A percentile compares a stretch with the other conserved stretches of the same genome.
phyloP scores from a whole-genome alignment of 169 alveolate species.

The Eimeria acervulina region DNA sequence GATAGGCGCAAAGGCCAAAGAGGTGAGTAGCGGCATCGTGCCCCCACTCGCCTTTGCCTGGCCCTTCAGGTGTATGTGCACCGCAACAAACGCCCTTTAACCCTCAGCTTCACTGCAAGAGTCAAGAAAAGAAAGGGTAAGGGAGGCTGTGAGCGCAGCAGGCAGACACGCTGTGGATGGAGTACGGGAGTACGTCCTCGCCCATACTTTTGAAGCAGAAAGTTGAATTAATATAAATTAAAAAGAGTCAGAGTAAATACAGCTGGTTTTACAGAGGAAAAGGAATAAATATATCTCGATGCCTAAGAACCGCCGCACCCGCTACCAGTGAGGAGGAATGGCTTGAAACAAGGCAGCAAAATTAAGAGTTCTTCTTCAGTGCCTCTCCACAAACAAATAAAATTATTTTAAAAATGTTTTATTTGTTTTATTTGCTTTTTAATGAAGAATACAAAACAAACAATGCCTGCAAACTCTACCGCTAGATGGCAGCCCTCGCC shows the following conservation, averaged over 20 bases:
- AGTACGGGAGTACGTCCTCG: no score
- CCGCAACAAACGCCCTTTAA: not conserved
- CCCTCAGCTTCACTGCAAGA: not conserved
- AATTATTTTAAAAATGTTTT: no score
- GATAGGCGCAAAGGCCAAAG: conserved; percentile 48
- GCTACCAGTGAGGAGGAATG: not conserved
- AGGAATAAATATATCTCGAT: not conserved
- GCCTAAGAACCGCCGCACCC: not conserved
- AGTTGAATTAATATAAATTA: no score
- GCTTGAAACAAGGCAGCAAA: no score
- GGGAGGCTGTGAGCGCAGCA: no score
- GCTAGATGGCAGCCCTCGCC: not conserved
- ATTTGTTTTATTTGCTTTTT: no score
- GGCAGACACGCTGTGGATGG: not conserved
- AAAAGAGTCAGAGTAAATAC: not conserved
- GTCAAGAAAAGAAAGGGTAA: not conserved
- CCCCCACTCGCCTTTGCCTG: not conserved
- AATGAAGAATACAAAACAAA: not conserved
- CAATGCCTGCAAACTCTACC: not conserved
- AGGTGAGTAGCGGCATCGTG: conserved; percentile 54
- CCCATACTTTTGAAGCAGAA: not conserved
- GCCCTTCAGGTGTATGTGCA: not conserved
- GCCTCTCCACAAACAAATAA: not conserved
- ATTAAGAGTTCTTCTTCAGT: not conserved
- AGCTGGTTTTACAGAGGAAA: no score